Percentiles rank a stretch among this genome's conserved stretches.
Conservation (phyloP, 768 basidiomycete genomes). For the Termitomyces sp. region DNA sequence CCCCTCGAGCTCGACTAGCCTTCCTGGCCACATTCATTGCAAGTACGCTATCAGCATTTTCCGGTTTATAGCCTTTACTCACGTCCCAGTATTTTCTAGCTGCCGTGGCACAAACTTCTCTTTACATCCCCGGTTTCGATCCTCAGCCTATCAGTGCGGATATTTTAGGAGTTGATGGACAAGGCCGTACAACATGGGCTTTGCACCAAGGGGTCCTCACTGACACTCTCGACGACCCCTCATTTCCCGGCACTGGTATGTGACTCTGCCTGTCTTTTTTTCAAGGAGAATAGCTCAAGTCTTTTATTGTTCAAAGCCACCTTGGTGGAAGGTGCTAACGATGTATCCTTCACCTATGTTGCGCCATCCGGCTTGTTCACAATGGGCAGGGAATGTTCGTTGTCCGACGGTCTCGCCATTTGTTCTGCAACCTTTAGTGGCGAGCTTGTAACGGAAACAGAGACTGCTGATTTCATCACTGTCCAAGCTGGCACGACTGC, state of each 20-base stretch:
- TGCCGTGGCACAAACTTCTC: conserved; percentile 20
- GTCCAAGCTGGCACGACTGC: conserved; percentile 18
- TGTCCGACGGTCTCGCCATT: conserved; percentile 16
- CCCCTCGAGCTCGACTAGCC: not conserved
- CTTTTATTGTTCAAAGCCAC: conserved; percentile 15
- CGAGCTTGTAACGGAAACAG: conserved; percentile 15
- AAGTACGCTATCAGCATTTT: not conserved
- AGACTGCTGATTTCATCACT: conserved; percentile 7
- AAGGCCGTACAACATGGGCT: conserved; percentile 24
- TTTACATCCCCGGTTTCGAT: conserved; percentile 23
- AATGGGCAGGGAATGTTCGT: conserved; percentile 15
- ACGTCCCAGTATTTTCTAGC: not conserved
- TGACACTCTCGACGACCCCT: conserved; percentile 5
- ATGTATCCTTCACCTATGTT: conserved; percentile 18
- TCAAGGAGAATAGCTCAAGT: not conserved
- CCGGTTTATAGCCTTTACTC: not conserved
- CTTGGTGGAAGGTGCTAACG: conserved; percentile 21
- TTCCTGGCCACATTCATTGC: not conserved
- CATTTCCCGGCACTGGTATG: conserved; percentile 19
- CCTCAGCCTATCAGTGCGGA: conserved; percentile 24
- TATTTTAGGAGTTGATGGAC: conserved; percentile 20
- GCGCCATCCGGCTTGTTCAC: conserved; percentile 11
- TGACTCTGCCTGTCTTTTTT: not conserved
- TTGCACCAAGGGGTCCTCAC: conserved; percentile 18
- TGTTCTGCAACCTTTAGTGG: conserved; percentile 17